Base-by-base conservation (phyloP, 306 rosid genomes). In the Rubus idaeus region DNA sequence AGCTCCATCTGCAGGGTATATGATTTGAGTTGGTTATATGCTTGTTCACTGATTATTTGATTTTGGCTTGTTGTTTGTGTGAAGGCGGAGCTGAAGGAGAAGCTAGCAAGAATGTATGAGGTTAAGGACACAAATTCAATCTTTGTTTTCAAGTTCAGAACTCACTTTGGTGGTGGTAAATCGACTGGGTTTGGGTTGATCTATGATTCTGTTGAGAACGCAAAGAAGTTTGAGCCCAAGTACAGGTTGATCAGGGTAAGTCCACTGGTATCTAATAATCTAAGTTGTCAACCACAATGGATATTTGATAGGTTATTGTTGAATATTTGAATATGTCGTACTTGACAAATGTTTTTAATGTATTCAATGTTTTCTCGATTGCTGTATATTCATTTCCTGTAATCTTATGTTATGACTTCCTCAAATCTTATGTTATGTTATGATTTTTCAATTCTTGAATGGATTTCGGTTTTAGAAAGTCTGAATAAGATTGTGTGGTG, bases 91-190 rank as follows among this genome's bases (percentile, higher is more conserved):
- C 89, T 95, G 40, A 95, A 95, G 96, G 98, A 95, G 85, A 92
- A 95, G 85, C 77, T 95, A 1, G 82, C 86, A 7, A 88, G 87
- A 23, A 84, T 95, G 75, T 95, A 92, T 23, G 97, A 92, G 1
- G 97, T 89, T 49, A 95, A 90, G 83, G 97, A 95, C 82, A 77
- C 94, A 0, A 95, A 90, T 55, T 53, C 96, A 0, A 92, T 95
- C 39, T 95, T 95, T 47, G 97, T 92, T 41, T 95, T 90, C 88
- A 88, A 90, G 83, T 95, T 95, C 86, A 77, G 95, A 35, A 95
- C 98, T 18, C 90, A 95, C 79, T 95, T 95, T 80, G 98, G 98
- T 70, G 98, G 98, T 76, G 97, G 98, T 6, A 95, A 95, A 83
- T 90, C 97, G 3, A 92, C 96, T 10, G 98, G 97, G 8, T 95